Evolutionary conservation across 192 early-diverging fungal species (phyloP), one percentile per base, ranked within the genome.

Genomic region (Coemansia umbellata): DNA sequence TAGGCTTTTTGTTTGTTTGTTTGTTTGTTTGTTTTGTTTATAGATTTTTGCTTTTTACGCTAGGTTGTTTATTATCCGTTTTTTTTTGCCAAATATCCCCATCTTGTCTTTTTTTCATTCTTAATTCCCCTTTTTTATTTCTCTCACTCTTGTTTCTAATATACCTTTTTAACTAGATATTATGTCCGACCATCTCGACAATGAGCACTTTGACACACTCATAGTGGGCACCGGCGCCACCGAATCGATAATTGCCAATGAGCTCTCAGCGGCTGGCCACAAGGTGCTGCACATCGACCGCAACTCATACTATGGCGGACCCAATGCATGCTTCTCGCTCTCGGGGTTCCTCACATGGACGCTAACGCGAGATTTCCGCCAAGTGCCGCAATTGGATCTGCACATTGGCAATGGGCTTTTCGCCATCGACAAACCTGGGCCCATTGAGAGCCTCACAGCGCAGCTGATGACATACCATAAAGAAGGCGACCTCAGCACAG

Each of bases 151-250:
- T n/a, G n/a, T n/a, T n/a, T n/a, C n/a, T n/a, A n/a, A n/a, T n/a
- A n/a, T n/a, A n/a, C n/a, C n/a, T n/a, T n/a, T n/a, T n/a, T n/a
- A n/a, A n/a, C n/a, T n/a, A n/a, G n/a, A n/a, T n/a, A 65, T 63
- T 45, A 33, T 47, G 5, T 48, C 50, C 6, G 33, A 26, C 22
- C 35, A 42, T 31, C 61, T 76, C 9, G 73, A 80, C 19, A 61
- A 80, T 17, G 80, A 78, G 30, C 54, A 77, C 39, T 93, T 85
- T 69, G 91, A 95, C 36, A 79, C 77, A 41, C 83, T 93, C 32
- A 73, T 95, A n/a, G 73, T 95, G 13, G 93, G 93, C 19, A 95
- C 93, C 6, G 93, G 93, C 7, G 68, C 90, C 27, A 62, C 80
- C 22, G 86, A 95, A 53, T 79, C 90, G 21, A 86, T 95, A 14